Base-by-base conservation (phyloP, 2,329 filamentous ascomycete species). In the Dactylellina drechsleri region DNA sequence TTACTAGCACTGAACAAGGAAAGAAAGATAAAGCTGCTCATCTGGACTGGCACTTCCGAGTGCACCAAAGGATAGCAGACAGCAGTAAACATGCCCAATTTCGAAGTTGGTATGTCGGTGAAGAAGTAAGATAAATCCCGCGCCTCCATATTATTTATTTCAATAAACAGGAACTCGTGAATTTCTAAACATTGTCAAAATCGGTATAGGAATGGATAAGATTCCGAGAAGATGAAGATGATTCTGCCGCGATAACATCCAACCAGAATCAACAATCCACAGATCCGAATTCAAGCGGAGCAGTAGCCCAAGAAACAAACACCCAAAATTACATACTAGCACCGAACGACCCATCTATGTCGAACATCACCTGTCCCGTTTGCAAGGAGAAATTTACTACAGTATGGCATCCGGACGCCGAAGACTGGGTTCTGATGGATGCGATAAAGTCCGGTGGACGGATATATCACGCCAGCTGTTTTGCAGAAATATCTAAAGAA, bases 351-450 rank as follows among this genome's bases (percentile, higher is more conserved):
- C 87, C 89, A 16, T 86, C 88, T 26, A 85, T 91, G 26, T 87
- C 90, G 71, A 93, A 92, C 80, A 90, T 88, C 15, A 87, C 91
- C 0, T 99, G 95, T 80, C 92, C 93, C 1, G 96, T 99, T 78
- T 98, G 95, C 81, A 93, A 97, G 81, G 95, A 99, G 81, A 91
- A 91, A 78, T 98, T 99, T 79, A 91, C 96, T 83, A 92, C 91
- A 77, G 91, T 91, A 77, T 98, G 93, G 91, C 89, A 94, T 5
- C 92, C 96, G 79, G 92, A 96, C 77, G 91, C 91, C 16, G 93
- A 98, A 82, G 94, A 99, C 80, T 98, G 93, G 87, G 94, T 99
- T 47, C 98, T 95, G 92, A 90, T 92, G 82, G 94, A 99, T 82
- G 92, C 94, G 0, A 85, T 91, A 59, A 87, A 90, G 77, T 88